These are phyloP conservation scores for Brassica rapa DNA, from an alignment of 345 rosid species.

Conservation along the genomic window DNA sequence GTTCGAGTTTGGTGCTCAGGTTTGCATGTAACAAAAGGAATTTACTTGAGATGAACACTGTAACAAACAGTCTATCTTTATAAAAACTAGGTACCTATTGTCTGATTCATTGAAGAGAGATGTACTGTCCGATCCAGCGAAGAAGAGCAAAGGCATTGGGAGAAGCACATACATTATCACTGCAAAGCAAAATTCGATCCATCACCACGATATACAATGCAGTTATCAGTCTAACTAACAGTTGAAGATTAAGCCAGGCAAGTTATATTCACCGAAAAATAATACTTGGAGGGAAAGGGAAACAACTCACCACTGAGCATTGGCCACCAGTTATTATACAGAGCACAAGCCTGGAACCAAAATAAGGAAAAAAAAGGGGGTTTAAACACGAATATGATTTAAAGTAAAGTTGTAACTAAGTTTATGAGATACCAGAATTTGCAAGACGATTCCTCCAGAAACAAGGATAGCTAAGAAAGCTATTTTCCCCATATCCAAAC, in stretches of 20 bases:
- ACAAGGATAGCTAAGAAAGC: slow-evolving; percentile 84
- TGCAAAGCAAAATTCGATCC: slow-evolving; percentile 41
- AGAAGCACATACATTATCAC: slow-evolving; percentile 90
- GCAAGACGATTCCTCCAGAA: slow-evolving; percentile 81
- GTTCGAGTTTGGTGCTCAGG: background rate
- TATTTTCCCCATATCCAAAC: slow-evolving; percentile 82
- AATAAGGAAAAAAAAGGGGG: background rate
- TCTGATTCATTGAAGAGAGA: slow-evolving; percentile 66
- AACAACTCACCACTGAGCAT: slow-evolving; percentile 74
- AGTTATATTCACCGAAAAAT: background rate
- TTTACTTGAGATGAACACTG: background rate
- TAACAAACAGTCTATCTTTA: background rate
- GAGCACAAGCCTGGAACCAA: slow-evolving; percentile 78
- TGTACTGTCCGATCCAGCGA: slow-evolving; percentile 71
- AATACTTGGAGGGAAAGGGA: background rate
- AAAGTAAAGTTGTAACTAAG: no score
- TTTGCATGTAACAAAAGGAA: background rate
- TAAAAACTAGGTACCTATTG: slow-evolving; percentile 43
- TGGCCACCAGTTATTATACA: slow-evolving; percentile 97
- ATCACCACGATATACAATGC: background rate
- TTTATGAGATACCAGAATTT: slow-evolving; percentile 61
- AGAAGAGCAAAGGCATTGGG: slow-evolving; percentile 93
- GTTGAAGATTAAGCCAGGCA: background rate
- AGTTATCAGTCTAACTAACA: background rate
- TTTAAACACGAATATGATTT: background rate